These are phyloP conservation scores for Eragrostis curvula DNA, from an alignment of 176 grass and related monocot genomes.

Conservation along the genomic window DNA sequence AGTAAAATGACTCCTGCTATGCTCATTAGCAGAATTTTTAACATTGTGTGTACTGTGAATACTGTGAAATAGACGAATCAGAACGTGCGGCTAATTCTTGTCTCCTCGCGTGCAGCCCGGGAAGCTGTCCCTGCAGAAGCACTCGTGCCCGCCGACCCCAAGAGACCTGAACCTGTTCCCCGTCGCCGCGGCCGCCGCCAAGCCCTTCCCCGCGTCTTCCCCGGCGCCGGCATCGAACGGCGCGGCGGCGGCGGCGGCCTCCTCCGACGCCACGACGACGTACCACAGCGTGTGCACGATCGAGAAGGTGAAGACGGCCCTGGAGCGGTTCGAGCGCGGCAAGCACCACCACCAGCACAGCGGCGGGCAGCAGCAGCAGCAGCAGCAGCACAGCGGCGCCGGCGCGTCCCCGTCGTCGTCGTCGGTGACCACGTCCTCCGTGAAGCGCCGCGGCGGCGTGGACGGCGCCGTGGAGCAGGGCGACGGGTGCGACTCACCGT, in stretches of 20 bases:
- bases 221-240: neutral
- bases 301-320: conserved; percentile 78
- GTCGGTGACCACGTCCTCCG: conserved; percentile 66
- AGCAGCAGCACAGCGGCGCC: conserved; percentile 30
- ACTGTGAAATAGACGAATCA: neutral
- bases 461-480: conserved; percentile 57
- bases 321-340: conserved; percentile 78
- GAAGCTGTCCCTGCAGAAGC: conserved; percentile 55
- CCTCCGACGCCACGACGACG: conserved; percentile 6
- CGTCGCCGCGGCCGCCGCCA: conserved; percentile 3
- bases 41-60: no score
- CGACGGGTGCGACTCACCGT: conserved; percentile 67
- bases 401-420: conserved; percentile 70
- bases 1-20: no score
- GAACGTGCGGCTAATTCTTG: neutral
- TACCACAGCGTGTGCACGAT: conserved; percentile 96
- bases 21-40: no score
- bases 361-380: conserved; percentile 34
- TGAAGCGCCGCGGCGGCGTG: conserved; percentile 46
- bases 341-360: conserved; percentile 39
- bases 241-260: neutral
- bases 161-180: conserved; percentile 63
- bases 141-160: conserved; percentile 14
- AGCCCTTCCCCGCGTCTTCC: neutral
- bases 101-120: conserved; percentile 41